Base-by-base conservation (phyloP, 2,329 filamentous ascomycete species). In the Purpureocillium lavendulum region DNA sequence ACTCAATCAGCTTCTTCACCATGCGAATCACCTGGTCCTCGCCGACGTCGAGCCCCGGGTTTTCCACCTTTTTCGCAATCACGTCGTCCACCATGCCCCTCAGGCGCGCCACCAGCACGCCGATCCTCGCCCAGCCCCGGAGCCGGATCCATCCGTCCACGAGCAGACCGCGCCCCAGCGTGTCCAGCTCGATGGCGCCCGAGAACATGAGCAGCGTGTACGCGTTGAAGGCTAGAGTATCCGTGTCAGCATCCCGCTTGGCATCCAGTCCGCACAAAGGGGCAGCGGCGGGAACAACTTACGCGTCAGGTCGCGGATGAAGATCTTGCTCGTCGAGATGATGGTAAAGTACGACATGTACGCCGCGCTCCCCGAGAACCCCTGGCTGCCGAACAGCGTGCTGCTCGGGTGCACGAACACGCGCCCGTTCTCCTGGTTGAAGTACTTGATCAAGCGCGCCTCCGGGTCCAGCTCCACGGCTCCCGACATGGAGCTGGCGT, bases 391-490 rank as follows among this genome's bases (percentile, higher is more conserved):
- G 58, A 97, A 97, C 9, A 97, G 70, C 1, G 84, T 88, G 33
- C 86, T 94, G 51, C 79, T 82, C 0, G 92, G 92, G 55, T 98
- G 92, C 13, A 97, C 81, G 60, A 98, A 98, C 11, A 97, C 87
- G 7, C 92, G 75, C 0, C 84, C 85, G 49, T 84, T 86, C 51
- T 88, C 84, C 54, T 86, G 82, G 49, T 84, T 87, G 62, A 87
- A 97, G 65, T 89, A 98, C 58, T 88, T 92, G 63, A 98, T 96
- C 3, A 84, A 86, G 39, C 81, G 75, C 4, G 90, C 90, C 61
- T 97, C 90, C 0, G 90, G 90, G 56, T 98, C 92, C 7, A 96
- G 71, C 58, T 92, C 90, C 1, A 97, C 86, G 0, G 92, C 87
- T 7, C 92, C 92, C 1, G 87, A 86, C 46, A 94, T 77, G 3